Evolutionary conservation across 106 monocot genomes (phyloP).

Genomic region (Dioscorea dumetorum): DNA sequence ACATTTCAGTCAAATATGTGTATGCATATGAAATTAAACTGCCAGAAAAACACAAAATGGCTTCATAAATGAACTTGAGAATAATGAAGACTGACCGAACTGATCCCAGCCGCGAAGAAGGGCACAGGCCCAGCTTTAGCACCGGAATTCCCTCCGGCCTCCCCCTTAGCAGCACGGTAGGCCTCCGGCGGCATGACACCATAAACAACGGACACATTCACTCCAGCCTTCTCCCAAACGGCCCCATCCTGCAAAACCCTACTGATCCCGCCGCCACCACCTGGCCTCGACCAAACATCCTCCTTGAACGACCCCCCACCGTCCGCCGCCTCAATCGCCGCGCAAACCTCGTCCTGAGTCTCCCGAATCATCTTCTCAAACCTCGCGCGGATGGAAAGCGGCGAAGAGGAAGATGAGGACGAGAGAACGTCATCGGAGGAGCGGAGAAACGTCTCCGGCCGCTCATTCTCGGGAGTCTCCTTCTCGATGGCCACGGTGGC

Average conservation of each 20-base stretch:
- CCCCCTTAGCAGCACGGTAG: conserved; percentile 85
- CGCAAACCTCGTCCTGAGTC: conserved; percentile 88
- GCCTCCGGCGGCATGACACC: conserved; percentile 99
- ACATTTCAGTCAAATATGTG: too few relatives aligned
- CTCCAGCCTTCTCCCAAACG: conserved; percentile 96
- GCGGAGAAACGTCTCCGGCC: conserved; percentile 93
- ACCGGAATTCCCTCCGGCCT: conserved; percentile 6
- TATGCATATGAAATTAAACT: too few relatives aligned
- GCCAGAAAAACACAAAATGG: too few relatives aligned
- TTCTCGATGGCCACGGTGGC: conserved; percentile 84
- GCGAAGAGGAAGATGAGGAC: conserved; percentile 2
- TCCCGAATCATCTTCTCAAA: conserved; percentile 92
- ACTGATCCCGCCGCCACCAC: conserved; percentile 95
- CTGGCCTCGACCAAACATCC: conserved; percentile 98
- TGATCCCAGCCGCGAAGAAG: conserved; percentile 96
- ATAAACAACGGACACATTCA: conserved; percentile 98
- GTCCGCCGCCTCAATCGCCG: conserved; percentile 78
- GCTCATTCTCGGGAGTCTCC: conserved; percentile 84
- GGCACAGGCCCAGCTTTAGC: conserved; percentile 74
- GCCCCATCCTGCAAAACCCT: conserved; percentile 85
- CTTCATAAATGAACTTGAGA: too few relatives aligned
- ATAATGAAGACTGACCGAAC: conserved; percentile 50
- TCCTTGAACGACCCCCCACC: conserved; percentile 72
- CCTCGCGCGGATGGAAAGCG: conserved; percentile 51
- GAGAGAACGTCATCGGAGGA: conserved; percentile 22